phyloP scores from a whole-genome alignment of 805 yeast species.

The Ogataea dorogensis region DNA sequence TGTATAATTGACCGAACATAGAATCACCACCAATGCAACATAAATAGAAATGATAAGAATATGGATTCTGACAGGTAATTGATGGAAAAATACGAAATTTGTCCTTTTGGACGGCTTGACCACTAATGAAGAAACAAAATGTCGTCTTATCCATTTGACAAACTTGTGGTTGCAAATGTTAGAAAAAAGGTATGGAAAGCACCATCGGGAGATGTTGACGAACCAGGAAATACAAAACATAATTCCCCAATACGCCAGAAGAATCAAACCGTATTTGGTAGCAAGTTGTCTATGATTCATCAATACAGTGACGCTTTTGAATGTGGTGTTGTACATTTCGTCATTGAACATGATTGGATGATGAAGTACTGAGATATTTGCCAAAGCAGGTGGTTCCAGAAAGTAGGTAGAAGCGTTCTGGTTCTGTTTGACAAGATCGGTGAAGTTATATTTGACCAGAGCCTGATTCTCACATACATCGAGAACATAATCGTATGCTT shows the following conservation, averaged over 20 bases:
- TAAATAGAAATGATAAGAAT: conserved; percentile 31
- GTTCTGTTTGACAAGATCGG: conserved; percentile 30
- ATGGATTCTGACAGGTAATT: conserved; percentile 36
- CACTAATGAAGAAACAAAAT: conserved; percentile 34
- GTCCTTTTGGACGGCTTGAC: conserved; percentile 21
- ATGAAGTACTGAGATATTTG: conserved; percentile 19
- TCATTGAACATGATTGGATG: conserved; percentile 30
- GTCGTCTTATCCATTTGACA: conserved; percentile 33
- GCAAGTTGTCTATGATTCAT: conserved; percentile 31
- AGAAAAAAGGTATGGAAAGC: conserved; percentile 32
- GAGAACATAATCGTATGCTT: conserved; percentile 33
- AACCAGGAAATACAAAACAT: conserved; percentile 27
- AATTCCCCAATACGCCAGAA: conserved; percentile 35
- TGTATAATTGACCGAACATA: conserved; percentile 32
- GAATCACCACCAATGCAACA: conserved; percentile 25
- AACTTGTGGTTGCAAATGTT: conserved; percentile 21
- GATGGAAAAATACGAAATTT: conserved; percentile 15
- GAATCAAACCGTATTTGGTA: conserved; percentile 29
- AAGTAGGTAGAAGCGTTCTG: conserved; percentile 29
- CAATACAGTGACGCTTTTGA: conserved; percentile 29
- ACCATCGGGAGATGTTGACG: conserved; percentile 35
- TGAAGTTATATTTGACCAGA: conserved; percentile 25
- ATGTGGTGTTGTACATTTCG: conserved; percentile 26
- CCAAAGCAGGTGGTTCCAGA: conserved; percentile 16
- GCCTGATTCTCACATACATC: conserved; percentile 37